Evolutionary conservation across 305 asterid species (phyloP).

Genomic region (Fraxinus angustifolia): DNA sequence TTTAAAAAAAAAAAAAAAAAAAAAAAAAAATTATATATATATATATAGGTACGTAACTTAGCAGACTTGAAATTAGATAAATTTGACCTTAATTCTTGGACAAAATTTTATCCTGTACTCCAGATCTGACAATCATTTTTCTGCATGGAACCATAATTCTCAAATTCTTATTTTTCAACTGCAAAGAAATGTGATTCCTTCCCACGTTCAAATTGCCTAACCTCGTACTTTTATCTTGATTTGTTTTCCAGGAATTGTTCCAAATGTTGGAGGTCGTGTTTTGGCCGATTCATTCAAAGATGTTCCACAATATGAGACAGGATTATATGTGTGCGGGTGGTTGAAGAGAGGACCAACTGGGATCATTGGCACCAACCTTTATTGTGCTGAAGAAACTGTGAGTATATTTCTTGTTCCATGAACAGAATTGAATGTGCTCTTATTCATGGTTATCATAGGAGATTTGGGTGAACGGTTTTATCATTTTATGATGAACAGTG

Average conservation of each 20-base stretch:
- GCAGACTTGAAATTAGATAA: background rate
- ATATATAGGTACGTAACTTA: background rate
- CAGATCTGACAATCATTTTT: background rate
- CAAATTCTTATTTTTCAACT: background rate
- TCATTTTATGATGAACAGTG: background rate
- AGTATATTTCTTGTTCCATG: constrained; percentile 26
- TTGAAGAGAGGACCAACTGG: constrained; percentile 93
- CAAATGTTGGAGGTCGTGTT: constrained; percentile 73
- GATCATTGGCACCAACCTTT: constrained; percentile 71
- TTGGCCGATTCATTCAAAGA: constrained; percentile 36
- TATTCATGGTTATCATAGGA: constrained; percentile 1
- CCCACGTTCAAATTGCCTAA: background rate
- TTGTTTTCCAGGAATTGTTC: constrained; percentile 59
- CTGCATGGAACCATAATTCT: background rate
- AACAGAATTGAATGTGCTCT: background rate
- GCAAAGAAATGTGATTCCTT: background rate
- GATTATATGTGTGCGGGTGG: constrained; percentile 90
- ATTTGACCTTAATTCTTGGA: background rate
- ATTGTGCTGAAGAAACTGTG: constrained; percentile 89
- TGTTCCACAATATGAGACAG: constrained; percentile 41
- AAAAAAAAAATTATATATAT: no score
- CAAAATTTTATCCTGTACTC: background rate
- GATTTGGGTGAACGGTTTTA: background rate
- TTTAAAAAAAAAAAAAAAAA: no score
- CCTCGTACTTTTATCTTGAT: constrained; percentile 1